These are phyloP conservation scores for Hyaloscypha hepaticicola DNA, from an alignment of 495 filamentous ascomycete species.

Conservation along the genomic window DNA sequence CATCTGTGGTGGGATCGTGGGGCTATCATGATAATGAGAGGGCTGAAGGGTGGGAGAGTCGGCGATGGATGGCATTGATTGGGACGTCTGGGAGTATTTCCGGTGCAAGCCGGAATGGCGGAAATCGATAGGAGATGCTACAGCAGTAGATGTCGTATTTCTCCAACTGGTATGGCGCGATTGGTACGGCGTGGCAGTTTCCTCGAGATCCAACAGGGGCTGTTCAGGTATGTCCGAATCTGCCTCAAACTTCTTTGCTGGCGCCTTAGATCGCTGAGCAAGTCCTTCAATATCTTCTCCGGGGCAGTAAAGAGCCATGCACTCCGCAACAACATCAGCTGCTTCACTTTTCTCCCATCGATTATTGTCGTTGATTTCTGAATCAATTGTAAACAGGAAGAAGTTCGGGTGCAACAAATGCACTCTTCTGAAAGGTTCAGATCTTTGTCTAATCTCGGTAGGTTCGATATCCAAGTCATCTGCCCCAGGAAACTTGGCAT, in stretches of 20 bases:
- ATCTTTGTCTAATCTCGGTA: conserved; percentile 64
- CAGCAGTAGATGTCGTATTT: conserved; percentile 47
- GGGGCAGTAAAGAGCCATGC: conserved; percentile 51
- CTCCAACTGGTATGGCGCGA: conserved; percentile 38
- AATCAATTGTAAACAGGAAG: conserved; percentile 65
- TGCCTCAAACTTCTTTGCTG: conserved; percentile 12
- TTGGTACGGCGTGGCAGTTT: conserved; percentile 14
- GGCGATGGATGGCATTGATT: conserved; percentile 22
- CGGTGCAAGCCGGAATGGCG: conserved; percentile 17
- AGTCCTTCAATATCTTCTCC: conserved; percentile 18
- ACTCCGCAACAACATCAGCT: conserved; percentile 68
- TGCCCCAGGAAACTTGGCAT: conserved; percentile 57
- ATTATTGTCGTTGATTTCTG: conserved; percentile 66
- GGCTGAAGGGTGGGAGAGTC: conserved; percentile 42
- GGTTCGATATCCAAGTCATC: conserved; percentile 72
- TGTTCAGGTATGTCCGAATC: conserved; percentile 31
- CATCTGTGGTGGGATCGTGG: conserved; percentile 51
- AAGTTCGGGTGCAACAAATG: conserved; percentile 76
- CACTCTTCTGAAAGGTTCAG: conserved; percentile 62
- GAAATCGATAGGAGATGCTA: conserved; percentile 34
- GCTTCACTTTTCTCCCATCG: conserved; percentile 73
- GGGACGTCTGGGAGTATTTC: conserved; percentile 18
- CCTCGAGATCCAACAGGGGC: conserved; percentile 22
- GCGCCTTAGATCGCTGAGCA: conserved; percentile 14
- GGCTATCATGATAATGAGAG: conserved; percentile 50